A percentile compares a stretch with the other conserved stretches of the same genome.
phyloP scores from a whole-genome alignment of 1,139 yeast species.

The Pichia sp. region DNA sequence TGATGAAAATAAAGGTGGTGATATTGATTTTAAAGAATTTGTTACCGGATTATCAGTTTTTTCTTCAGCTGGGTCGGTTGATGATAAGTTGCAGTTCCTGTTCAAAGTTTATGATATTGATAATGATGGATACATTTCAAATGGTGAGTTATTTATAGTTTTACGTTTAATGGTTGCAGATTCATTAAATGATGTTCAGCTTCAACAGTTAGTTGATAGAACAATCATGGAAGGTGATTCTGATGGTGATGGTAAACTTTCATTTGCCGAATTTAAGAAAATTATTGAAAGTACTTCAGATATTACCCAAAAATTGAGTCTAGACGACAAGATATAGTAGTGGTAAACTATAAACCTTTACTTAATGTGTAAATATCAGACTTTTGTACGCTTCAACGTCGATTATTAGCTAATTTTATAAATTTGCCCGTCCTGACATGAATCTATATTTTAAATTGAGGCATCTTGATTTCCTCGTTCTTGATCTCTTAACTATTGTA shows the following conservation, averaged over 20 bases:
- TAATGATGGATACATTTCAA: slow-evolving; percentile 88
- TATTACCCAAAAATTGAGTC: slow-evolving; percentile 25
- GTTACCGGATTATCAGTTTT: slow-evolving; percentile 86
- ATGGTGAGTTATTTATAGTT: slow-evolving; percentile 89
- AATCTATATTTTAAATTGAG: not conserved
- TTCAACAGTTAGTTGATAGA: slow-evolving; percentile 93
- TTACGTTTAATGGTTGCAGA: slow-evolving; percentile 97
- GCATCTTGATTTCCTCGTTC: not conserved
- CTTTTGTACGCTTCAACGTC: not conserved
- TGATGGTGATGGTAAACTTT: slow-evolving; percentile 85
- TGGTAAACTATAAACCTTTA: not conserved
- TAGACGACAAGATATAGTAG: slow-evolving; percentile 24
- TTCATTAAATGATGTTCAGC: slow-evolving; percentile 75
- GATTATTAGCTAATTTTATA: not conserved
- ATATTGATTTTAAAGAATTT: slow-evolving; percentile 93
- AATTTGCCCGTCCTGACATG: not conserved
- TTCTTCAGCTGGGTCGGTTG: slow-evolving; percentile 78
- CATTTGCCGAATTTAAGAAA: slow-evolving; percentile 77
- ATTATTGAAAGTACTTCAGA: slow-evolving; percentile 54
- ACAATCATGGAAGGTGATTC: slow-evolving; percentile 91
- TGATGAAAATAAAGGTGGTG: slow-evolving; percentile 90
- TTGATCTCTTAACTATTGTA: not conserved
- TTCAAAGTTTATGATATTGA: slow-evolving; percentile 95
- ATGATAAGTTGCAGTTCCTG: slow-evolving; percentile 82
- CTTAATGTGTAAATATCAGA: not conserved